Evolutionary conservation across 2,329 filamentous ascomycete species (phyloP), one percentile per base, ranked within the genome.

Genomic region (Clarireedia hainanense): DNA sequence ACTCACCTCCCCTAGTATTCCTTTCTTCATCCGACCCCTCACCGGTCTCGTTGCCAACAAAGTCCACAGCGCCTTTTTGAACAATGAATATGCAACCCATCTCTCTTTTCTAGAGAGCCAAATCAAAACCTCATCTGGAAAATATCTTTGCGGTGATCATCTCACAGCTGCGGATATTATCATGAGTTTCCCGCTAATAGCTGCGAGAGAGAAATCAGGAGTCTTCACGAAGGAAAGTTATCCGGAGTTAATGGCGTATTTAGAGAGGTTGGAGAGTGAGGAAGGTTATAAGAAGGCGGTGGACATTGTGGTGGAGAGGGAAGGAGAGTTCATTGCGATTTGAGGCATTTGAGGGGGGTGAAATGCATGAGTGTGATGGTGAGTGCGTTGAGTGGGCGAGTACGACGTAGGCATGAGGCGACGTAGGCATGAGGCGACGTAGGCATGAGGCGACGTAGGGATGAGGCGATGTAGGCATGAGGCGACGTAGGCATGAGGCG

Each of bases 11-110:
- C 73, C 79, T 0, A 76, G 80, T 0, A 76, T 85, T 0, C 84
- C 84, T 0, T 88, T 88, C 75, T 86, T 88, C 73, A 73, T 88
- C 65, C 83, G 80, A 60, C 84, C 84, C 2, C 75, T 89, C 58
- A 82, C 83, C 14, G 71, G 71, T 5, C 70, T 74, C 5, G 76
- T 88, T 20, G 79, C 79, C 6, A 45, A 52, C 57, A 74, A 73
- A 52, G 69, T 82, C 34, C 70, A 76, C 14, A 61, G 60, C 0
- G 57, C 64, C 10, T 80, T 75, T 64, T 68, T 80, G 39, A 71
- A 73, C 39, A 71, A 72, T 1, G 76, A 79, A 59, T 70, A 76
- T 56, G 71, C 71, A 24, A 72, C 69, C 6, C 73, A 81, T 60
- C 76, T 79, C 48, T 60, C 61, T 5, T 80, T 79, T 60, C 67